Evolutionary conservation across 2,329 filamentous ascomycete genomes (phyloP), one percentile per base, ranked within the genome.

Genomic region (Trichoderma lentiforme): DNA sequence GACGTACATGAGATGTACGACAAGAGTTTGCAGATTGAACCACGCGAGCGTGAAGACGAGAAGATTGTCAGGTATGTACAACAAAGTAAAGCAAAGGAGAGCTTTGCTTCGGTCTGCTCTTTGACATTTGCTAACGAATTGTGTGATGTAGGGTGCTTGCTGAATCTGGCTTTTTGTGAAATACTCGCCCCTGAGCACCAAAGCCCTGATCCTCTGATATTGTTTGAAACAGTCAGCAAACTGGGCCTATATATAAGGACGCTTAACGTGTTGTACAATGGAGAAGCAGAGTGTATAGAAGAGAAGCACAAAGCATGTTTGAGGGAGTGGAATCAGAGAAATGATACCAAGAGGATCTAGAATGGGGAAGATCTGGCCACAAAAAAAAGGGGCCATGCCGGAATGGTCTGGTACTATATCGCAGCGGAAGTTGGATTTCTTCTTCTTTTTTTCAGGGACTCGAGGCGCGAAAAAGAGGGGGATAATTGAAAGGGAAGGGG

Each of bases 1-100:
- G 95, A 98, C 81, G 96, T 99, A 74, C 95, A 98, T 82, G 95
- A 98, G 86, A 98, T 98, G 96, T 99, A 98, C 85, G 95, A 98
- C 82, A 95, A 95, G 87, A 97, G 94, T 84, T 86, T 99, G 83
- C 88, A 91, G 78, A 91, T 99, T 73, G 96, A 99, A 82, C 96
- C 96, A 74, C 89, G 96, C 78, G 96, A 99, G 85, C 89, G 96
- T 78, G 96, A 99, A 85, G 96, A 99, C 80, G 96, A 99, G 85
- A 98, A 98, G 88, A 98, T 99, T 86, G 95, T 97, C 80, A 97
- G 96, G 95, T 97, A 91, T 79, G 89, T 64, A 66, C 14, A 53
- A 12, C 5, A 21, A n/a, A 6, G 57, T 18, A 60, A 15, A 34
- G 2, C 18, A n/a, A 9, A 47, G 18, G 3, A 21, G 8, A 6